Evolutionary conservation across 345 rosid genomes (phyloP).

Genomic region (Arabidopsis thaliana): TAIR10.1 NC_003076.8:15372001-15372500

Average conservation of each 20-base stretch:
- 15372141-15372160: not conserved
- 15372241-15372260: not conserved
- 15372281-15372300: constrained; percentile 6
- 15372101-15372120: not conserved
- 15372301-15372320: not conserved
- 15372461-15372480: no score
- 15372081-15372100: constrained; percentile 11
- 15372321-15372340: not conserved
- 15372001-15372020: no score
- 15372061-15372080: not conserved
- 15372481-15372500: not conserved
- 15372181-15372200: constrained; percentile 2
- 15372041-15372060: not conserved
- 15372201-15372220: not conserved
- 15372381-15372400: not conserved
- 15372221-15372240: constrained; percentile 2
- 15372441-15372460: not conserved
- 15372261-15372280: constrained; percentile 19
- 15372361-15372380: not conserved
- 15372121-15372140: not conserved
- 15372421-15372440: constrained; percentile 17
- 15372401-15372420: not conserved
- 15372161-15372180: constrained; percentile 9
- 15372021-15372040: no score
- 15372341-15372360: not conserved